Evolutionary conservation across 768 basidiomycete genomes (phyloP).

Genomic region (Russula ochroleuca): DNA sequence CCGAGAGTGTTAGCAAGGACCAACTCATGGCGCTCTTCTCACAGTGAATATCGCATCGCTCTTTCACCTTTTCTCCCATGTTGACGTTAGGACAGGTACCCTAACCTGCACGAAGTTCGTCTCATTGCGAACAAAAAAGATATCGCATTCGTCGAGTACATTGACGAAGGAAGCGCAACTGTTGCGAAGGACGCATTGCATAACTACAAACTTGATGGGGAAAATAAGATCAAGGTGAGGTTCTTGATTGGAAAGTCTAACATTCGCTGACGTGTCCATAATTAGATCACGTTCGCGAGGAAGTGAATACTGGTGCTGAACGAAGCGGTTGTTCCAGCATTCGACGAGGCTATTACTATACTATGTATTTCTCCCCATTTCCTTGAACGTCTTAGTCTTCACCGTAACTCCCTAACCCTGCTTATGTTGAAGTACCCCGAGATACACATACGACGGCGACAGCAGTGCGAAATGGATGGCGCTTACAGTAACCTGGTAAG

Average conservation of each 20-base stretch:
- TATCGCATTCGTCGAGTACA: constrained; percentile 97
- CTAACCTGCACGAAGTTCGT: constrained; percentile 95
- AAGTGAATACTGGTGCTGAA: constrained; percentile 21
- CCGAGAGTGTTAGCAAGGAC: constrained; percentile 89
- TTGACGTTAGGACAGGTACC: constrained; percentile 58
- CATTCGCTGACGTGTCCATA: constrained; percentile 7
- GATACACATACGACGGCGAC: background rate
- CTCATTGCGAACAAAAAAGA: constrained; percentile 96
- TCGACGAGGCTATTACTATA: constrained; percentile 16
- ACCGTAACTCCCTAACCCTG: constrained; percentile 1
- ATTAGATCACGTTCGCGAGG: constrained; percentile 29
- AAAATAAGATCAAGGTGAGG: constrained; percentile 93
- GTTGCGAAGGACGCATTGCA: constrained; percentile 94
- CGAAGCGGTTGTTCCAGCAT: constrained; percentile 4
- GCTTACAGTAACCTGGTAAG: background rate
- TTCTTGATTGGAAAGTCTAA: background rate
- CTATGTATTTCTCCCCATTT: constrained; percentile 16
- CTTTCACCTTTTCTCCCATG: background rate
- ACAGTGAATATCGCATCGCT: constrained; percentile 52
- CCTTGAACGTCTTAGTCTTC: background rate
- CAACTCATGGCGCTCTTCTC: constrained; percentile 87
- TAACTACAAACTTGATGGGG: constrained; percentile 96
- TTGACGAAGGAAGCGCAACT: constrained; percentile 88
- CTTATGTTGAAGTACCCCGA: background rate
- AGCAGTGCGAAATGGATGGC: background rate